phyloP scores from a whole-genome alignment of 257 asterid species.

The Anisodus acutangulus region DNA sequence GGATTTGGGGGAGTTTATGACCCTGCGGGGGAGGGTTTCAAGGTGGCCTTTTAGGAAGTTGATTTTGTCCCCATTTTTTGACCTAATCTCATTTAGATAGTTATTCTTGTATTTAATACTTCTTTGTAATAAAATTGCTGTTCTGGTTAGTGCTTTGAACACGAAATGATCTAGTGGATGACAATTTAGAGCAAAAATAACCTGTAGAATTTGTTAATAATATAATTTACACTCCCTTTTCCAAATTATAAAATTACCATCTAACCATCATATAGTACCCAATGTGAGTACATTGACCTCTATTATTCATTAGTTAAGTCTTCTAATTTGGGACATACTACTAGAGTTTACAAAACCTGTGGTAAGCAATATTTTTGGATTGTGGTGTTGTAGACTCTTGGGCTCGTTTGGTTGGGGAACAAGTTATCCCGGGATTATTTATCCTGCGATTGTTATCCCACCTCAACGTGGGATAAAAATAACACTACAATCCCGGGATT shows the following conservation, averaged over 20 bases:
- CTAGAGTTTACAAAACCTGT: background rate
- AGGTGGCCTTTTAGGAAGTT: background rate
- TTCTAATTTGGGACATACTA: background rate
- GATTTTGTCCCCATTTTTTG: background rate
- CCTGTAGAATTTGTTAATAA: background rate
- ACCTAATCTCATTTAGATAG: conserved; percentile 12
- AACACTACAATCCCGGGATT: too few species aligned
- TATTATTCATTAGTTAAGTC: background rate
- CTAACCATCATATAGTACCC: background rate
- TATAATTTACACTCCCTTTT: background rate
- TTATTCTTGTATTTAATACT: conserved; percentile 4
- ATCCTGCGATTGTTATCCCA: too few species aligned
- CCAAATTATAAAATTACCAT: conserved; percentile 12
- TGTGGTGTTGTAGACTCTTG: background rate
- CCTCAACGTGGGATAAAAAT: too few species aligned
- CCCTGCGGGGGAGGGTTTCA: background rate
- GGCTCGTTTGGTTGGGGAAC: too few species aligned
- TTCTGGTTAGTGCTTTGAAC: background rate
- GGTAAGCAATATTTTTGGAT: background rate
- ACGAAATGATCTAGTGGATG: background rate
- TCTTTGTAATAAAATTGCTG: background rate
- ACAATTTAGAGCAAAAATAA: background rate
- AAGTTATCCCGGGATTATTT: too few species aligned
- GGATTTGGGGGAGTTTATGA: background rate
- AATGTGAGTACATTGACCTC: too few species aligned